Base-by-base conservation (phyloP, 257 asterid genomes). In the Haberlea rhodopensis region DNA sequence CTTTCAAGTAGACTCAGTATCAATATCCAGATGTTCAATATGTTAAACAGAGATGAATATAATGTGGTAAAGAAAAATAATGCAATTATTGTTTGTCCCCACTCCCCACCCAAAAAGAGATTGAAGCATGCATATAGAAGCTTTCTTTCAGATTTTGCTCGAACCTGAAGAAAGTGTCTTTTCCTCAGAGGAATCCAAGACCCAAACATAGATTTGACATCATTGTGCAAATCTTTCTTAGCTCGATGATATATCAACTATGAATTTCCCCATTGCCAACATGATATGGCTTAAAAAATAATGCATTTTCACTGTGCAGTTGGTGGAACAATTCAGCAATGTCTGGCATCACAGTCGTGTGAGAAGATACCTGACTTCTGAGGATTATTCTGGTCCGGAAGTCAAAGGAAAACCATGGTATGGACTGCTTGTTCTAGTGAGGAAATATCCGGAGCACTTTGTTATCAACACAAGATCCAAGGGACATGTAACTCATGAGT, bases 371-470 rank as follows among this genome's bases (percentile, higher is more conserved):
- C 82, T 92, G 25, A 87, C 90, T 0, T 86, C 89, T 5, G 98
- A 92, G 66, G 98, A 89, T 40, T 75, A 78, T 58, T 65, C 84
- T 0, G 67, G 56, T 63, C 85, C 89, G 13, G 99, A 89, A 76
- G 85, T 87, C 68, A 75, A 70, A 55, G 86, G 86, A 45, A 94
- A 90, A 73, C 97, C 99, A 15, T 94, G 99, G 99, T 81, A 74
- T 28, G 99, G 99, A 59, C 68, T 92, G 89, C 90, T 92, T 10
- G 75, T 82, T 82, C 63, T 94, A 78, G 75, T 94, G 28, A 83
- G 90, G 83, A 90, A 90, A 75, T 87, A 85, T 23, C 99, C 97
- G 0, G 97, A 94, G 71, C 95, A 94, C 75, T 94, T 94, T 56
- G 99, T 89, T 22, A 83, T 94, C 80, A 94, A 94, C 78, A 94